These are phyloP conservation scores for Saccharomycopsis crataegensis DNA, from an alignment of 1,139 yeast species.

Conservation along the genomic window DNA sequence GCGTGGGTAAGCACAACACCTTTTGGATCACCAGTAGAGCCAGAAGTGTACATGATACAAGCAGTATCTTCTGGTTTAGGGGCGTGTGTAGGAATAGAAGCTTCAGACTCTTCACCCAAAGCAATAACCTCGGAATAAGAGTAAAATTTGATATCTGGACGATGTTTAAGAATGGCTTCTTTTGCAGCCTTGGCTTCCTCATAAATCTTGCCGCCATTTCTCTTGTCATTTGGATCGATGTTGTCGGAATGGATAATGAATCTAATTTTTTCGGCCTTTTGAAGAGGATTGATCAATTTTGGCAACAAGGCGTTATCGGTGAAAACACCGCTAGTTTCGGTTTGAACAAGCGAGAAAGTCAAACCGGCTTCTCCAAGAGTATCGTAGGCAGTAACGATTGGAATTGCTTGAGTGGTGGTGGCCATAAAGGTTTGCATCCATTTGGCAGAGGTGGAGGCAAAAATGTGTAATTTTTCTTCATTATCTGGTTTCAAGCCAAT, in stretches of 20 bases:
- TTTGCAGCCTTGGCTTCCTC: constrained; percentile 48
- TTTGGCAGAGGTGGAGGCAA: constrained; percentile 74
- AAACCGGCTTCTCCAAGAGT: constrained; percentile 91
- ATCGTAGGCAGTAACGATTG: constrained; percentile 95
- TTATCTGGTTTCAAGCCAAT: constrained; percentile 66
- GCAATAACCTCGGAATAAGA: constrained; percentile 59
- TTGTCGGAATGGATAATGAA: constrained; percentile 65
- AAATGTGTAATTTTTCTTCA: constrained; percentile 66
- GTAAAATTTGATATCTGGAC: constrained; percentile 71
- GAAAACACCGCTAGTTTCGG: constrained; percentile 70
- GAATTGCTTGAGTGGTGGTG: constrained; percentile 66
- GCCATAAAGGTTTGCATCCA: constrained; percentile 92
- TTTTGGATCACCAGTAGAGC: constrained; percentile 96
- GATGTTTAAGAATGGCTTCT: constrained; percentile 48
- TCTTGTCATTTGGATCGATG: constrained; percentile 54
- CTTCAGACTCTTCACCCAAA: constrained; percentile 47
- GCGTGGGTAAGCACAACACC: constrained; percentile 84
- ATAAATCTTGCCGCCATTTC: constrained; percentile 54
- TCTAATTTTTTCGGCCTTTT: constrained; percentile 55
- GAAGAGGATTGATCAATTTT: constrained; percentile 64
- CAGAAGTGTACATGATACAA: constrained; percentile 97
- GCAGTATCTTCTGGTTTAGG: constrained; percentile 73
- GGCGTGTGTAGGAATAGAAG: constrained; percentile 31
- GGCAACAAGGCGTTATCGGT: constrained; percentile 71
- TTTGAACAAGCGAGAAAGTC: constrained; percentile 76